Evolutionary conservation across 2,329 filamentous ascomycete species (phyloP).

Genomic region (Tolypocladium guangdongense): DNA sequence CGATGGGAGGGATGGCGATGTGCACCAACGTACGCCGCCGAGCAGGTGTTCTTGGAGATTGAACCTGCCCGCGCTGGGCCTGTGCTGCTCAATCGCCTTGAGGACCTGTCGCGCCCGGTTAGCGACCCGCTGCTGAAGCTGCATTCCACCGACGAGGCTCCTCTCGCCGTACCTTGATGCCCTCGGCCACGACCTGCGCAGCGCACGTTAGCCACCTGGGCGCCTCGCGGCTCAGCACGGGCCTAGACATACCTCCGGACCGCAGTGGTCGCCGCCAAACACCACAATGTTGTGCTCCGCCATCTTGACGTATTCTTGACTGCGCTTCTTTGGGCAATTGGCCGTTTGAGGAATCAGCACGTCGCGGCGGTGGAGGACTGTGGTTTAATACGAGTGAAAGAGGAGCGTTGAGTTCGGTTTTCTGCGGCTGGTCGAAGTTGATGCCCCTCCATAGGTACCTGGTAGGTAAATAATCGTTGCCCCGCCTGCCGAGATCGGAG

Average conservation of each 20-base stretch:
- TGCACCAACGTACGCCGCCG: constrained; percentile 62
- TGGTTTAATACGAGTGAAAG: neutral
- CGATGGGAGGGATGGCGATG: neutral
- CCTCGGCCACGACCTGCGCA: constrained; percentile 63
- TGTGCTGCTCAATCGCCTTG: constrained; percentile 62
- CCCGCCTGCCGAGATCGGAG: constrained; percentile 28
- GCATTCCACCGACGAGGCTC: neutral
- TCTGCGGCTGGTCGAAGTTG: neutral
- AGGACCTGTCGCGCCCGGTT: constrained; percentile 47
- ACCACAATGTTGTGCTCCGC: constrained; percentile 67
- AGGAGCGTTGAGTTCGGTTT: neutral
- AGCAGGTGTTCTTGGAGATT: constrained; percentile 85
- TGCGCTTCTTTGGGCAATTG: neutral
- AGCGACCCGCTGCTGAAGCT: neutral
- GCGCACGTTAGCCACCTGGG: constrained; percentile 8
- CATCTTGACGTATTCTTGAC: constrained; percentile 32
- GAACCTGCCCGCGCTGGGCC: constrained; percentile 62
- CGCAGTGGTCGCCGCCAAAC: constrained; percentile 74
- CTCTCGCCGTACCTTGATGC: constrained; percentile 55
- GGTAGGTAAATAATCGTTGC: constrained; percentile 3
- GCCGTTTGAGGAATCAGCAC: neutral
- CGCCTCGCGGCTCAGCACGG: constrained; percentile 1
- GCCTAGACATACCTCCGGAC: constrained; percentile 57
- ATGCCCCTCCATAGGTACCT: neutral
- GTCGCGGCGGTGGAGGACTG: neutral